phyloP scores from a whole-genome alignment of 2,329 filamentous ascomycete genomes.

The Elsinoe fawcettii region DNA sequence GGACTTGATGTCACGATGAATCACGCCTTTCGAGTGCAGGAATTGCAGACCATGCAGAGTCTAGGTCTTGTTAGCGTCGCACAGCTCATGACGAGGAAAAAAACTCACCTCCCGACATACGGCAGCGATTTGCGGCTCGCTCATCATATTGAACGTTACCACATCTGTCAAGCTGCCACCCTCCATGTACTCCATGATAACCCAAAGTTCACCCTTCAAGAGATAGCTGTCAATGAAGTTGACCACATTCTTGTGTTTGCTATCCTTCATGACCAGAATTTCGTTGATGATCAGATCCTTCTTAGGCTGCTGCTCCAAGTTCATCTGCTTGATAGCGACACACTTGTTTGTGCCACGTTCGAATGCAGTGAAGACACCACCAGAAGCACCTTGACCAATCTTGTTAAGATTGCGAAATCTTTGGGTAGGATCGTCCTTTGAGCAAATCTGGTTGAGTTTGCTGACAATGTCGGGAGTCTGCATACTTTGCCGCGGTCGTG shows the following conservation, averaged over 20 bases:
- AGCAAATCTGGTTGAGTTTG: slow-evolving; percentile 82
- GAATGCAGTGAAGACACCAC: slow-evolving; percentile 88
- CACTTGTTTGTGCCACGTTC: slow-evolving; percentile 75
- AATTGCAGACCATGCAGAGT: slow-evolving; percentile 88
- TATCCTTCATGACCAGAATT: slow-evolving; percentile 98
- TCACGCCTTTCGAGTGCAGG: slow-evolving; percentile 93
- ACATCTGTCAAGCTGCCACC: slow-evolving; percentile 96
- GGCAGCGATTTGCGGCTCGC: slow-evolving; percentile 90
- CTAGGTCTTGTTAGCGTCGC: slow-evolving; percentile 29
- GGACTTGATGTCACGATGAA: slow-evolving; percentile 97
- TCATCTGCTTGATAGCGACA: slow-evolving; percentile 99
- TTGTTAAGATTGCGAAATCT: slow-evolving; percentile 84
- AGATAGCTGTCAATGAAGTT: slow-evolving; percentile 98
- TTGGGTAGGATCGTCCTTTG: slow-evolving; percentile 76
- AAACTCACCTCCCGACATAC: slow-evolving; percentile 71
- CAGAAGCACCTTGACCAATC: slow-evolving; percentile 94
- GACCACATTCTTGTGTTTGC: slow-evolving; percentile 95
- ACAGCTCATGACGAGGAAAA: slow-evolving; percentile 18
- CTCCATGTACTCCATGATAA: slow-evolving; percentile 99
- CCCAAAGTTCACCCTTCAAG: slow-evolving; percentile 85
- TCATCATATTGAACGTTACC: slow-evolving; percentile 99
- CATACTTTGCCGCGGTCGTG: slow-evolving; percentile 65
- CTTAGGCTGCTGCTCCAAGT: slow-evolving; percentile 94
- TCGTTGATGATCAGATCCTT: slow-evolving; percentile 99
- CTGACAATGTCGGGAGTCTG: slow-evolving; percentile 69